Percentiles rank a stretch among this genome's conserved stretches.
Conservation (phyloP, 441 rosid genomes). For the Rhodomyrtus psidioides region DNA sequence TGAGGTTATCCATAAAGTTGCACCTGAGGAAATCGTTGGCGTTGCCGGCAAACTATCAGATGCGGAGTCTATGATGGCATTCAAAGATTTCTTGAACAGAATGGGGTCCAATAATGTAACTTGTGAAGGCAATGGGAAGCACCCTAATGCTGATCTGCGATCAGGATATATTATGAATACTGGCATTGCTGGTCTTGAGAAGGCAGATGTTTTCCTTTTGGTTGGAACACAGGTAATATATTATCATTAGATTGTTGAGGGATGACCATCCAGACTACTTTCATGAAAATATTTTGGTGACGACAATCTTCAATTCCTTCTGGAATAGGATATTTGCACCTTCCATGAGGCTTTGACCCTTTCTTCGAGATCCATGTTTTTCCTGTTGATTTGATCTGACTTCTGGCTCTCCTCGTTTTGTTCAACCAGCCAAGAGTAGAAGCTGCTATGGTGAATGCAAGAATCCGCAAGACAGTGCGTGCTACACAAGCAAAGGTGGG, state of each 20-base stretch:
- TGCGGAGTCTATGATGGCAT: conserved; percentile 97
- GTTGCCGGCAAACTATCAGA: conserved; percentile 87
- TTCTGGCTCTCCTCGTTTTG: not conserved
- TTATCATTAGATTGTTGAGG: not conserved
- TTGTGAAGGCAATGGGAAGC: conserved; percentile 83
- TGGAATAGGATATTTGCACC: not conserved
- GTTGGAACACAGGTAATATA: conserved; percentile 81
- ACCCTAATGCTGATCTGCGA: conserved; percentile 79
- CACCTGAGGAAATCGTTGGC: conserved; percentile 82
- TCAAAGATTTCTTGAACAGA: conserved; percentile 81
- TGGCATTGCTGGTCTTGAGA: conserved; percentile 82
- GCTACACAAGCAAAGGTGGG: conserved; percentile 79
- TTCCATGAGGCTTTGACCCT: not conserved
- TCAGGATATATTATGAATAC: conserved; percentile 85
- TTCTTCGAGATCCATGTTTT: not conserved
- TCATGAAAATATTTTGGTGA: not conserved
- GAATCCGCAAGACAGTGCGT: conserved; percentile 80
- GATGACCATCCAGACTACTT: not conserved
- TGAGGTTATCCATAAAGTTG: conserved; percentile 64
- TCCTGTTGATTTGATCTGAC: not conserved
- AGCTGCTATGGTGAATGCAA: conserved; percentile 96
- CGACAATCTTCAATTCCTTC: not conserved
- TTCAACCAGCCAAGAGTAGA: conserved; percentile 71
- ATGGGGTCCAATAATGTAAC: conserved; percentile 85
- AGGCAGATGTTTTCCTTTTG: conserved; percentile 83